These are phyloP conservation scores for Aquilaria sinensis DNA, from an alignment of 345 rosid genomes.

Conservation along the genomic window DNA sequence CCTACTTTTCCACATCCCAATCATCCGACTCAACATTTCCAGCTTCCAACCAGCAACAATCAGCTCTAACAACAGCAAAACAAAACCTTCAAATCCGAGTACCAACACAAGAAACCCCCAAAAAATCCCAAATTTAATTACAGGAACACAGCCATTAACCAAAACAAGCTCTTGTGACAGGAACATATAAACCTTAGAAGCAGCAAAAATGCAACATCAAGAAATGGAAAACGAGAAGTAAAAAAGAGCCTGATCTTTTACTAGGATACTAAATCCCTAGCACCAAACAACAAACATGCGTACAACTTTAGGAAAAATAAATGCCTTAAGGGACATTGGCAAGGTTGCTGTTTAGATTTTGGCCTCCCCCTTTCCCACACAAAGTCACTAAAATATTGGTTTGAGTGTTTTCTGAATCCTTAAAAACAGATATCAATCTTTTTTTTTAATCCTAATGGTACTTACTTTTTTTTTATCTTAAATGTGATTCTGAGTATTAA, in stretches of 20 bases:
- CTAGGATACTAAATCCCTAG: neutral
- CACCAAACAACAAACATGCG: neutral
- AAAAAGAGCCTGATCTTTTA: constrained; percentile 1
- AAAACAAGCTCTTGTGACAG: neutral
- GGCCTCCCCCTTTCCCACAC: too few species aligned
- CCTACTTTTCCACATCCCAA: neutral
- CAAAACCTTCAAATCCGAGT: neutral
- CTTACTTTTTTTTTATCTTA: too few species aligned
- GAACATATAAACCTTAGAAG: constrained; percentile 13
- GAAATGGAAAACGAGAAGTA: neutral
- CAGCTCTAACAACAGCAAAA: neutral
- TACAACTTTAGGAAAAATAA: neutral
- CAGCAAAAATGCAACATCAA: constrained; percentile 8
- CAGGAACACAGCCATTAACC: neutral
- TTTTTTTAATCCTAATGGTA: too few species aligned
- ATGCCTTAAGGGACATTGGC: too few species aligned
- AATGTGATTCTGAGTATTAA: too few species aligned
- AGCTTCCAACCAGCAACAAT: neutral
- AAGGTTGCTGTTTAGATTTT: too few species aligned
- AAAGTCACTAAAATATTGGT: too few species aligned
- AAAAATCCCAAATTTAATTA: neutral
- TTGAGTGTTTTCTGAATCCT: too few species aligned
- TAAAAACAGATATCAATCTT: too few species aligned
- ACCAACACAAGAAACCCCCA: constrained; percentile 4
- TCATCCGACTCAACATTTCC: constrained; percentile 3